phyloP scores from a whole-genome alignment of 1,284 basidiomycete genomes.

The Sporisorium sorghi region DNA sequence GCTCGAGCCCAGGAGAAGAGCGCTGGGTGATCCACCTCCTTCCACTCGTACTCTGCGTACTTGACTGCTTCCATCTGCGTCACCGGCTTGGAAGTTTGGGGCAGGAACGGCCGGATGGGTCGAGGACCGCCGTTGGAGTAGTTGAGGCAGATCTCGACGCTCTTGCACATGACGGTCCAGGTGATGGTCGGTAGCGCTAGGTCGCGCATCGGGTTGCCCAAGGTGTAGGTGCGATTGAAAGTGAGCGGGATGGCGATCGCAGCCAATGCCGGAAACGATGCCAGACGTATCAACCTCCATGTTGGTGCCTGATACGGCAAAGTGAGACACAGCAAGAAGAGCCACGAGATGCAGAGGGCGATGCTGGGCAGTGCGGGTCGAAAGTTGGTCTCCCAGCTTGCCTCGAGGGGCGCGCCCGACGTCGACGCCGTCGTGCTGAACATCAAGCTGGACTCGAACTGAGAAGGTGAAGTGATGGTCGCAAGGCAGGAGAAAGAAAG shows the following conservation, averaged over 20 bases:
- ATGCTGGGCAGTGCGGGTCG: constrained; percentile 19
- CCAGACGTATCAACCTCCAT: constrained; percentile 27
- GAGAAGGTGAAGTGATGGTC: neutral
- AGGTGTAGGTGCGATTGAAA: constrained; percentile 24
- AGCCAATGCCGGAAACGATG: constrained; percentile 28
- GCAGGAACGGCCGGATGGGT: constrained; percentile 32
- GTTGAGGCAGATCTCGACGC: constrained; percentile 29
- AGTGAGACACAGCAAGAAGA: constrained; percentile 38
- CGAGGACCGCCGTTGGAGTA: constrained; percentile 32
- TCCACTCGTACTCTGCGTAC: constrained; percentile 34
- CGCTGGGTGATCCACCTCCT: constrained; percentile 16
- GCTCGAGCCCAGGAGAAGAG: constrained; percentile 19
- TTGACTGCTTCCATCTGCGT: constrained; percentile 11
- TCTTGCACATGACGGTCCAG: constrained; percentile 37
- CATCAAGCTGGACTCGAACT: constrained; percentile 12
- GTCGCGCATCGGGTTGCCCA: constrained; percentile 42
- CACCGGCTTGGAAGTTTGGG: constrained; percentile 7
- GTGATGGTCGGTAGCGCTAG: constrained; percentile 33
- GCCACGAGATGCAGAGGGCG: constrained; percentile 23
- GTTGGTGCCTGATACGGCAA: constrained; percentile 15
- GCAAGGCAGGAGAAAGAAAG: neutral
- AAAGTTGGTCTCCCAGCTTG: constrained; percentile 45
- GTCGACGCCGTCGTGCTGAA: neutral
- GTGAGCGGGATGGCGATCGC: constrained; percentile 8
- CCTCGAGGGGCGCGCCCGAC: neutral